Evolutionary conservation across 2,329 filamentous ascomycete genomes (phyloP).

Genomic region (Byssochlamys sp.): DNA sequence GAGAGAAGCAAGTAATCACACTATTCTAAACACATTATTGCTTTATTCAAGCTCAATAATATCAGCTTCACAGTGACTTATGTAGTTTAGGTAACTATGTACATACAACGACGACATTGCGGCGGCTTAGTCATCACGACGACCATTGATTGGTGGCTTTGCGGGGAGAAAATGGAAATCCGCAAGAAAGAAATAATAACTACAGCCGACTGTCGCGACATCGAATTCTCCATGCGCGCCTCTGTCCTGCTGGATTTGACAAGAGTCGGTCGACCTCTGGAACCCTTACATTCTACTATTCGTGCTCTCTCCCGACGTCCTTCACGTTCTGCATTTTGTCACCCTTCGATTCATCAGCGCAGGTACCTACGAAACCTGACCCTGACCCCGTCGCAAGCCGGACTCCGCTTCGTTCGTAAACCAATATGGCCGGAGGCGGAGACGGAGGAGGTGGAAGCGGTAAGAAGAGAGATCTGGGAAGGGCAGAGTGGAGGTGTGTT

Average conservation of each 20-base stretch:
- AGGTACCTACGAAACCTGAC: neutral
- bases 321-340: neutral
- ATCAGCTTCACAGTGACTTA: no score
- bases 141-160: neutral
- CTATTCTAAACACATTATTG: no score
- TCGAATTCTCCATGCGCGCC: neutral
- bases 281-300: neutral
- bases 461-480: slow-evolving; percentile 59
- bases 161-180: neutral
- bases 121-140: neutral
- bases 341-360: neutral
- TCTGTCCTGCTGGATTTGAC: neutral
- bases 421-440: slow-evolving; percentile 10
- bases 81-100: no score
- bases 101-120: no score
- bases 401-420: neutral
- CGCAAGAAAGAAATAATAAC: neutral
- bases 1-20: no score
- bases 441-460: slow-evolving; percentile 30
- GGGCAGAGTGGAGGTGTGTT: slow-evolving; percentile 55
- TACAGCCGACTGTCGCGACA: neutral
- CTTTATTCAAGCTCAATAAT: no score
- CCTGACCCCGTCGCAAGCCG: neutral
- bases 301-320: neutral
- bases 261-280: neutral